Conservation (phyloP, 1,284 basidiomycete genomes). For the Cutaneotrichosporon cavernicola region DNA sequence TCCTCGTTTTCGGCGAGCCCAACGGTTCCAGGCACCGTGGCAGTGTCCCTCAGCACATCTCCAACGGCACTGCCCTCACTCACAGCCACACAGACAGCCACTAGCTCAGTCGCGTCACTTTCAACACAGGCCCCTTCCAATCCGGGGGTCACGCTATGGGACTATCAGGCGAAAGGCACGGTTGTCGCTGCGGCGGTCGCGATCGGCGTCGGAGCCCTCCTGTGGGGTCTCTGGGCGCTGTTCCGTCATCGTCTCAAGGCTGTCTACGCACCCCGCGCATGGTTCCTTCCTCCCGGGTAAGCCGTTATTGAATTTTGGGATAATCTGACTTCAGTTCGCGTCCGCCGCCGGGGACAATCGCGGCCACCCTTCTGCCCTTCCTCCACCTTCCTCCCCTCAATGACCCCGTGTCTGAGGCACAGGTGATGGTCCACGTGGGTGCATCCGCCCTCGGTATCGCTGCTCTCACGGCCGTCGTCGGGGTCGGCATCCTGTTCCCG, state of each 20-base stretch:
- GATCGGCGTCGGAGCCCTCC: constrained; percentile 27
- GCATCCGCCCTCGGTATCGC: constrained; percentile 66
- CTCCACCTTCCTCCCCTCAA: constrained; percentile 63
- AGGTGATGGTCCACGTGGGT: constrained; percentile 65
- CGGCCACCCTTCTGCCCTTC: constrained; percentile 67
- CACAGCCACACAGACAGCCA: too few relatives aligned
- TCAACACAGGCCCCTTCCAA: neutral
- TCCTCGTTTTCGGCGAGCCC: too few relatives aligned
- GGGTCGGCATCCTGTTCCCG: constrained; percentile 65
- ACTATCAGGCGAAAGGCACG: constrained; percentile 41
- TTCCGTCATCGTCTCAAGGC: constrained; percentile 27
- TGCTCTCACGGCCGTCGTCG: constrained; percentile 62
- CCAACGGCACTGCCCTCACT: neutral
- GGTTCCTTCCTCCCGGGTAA: constrained; percentile 37
- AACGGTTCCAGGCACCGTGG: neutral
- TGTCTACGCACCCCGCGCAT: constrained; percentile 35
- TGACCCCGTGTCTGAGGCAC: constrained; percentile 66
- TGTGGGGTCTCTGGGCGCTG: constrained; percentile 39
- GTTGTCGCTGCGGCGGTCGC: constrained; percentile 29
- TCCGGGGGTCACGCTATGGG: constrained; percentile 24
- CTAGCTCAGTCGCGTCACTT: neutral
- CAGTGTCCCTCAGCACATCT: neutral
- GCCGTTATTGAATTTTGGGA: constrained; percentile 1
- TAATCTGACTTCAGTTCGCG: constrained; percentile 57
- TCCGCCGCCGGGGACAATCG: constrained; percentile 62